These are phyloP conservation scores for Dunaliella primolecta DNA, from an alignment of 139 green algal species.

Conservation along the genomic window DNA sequence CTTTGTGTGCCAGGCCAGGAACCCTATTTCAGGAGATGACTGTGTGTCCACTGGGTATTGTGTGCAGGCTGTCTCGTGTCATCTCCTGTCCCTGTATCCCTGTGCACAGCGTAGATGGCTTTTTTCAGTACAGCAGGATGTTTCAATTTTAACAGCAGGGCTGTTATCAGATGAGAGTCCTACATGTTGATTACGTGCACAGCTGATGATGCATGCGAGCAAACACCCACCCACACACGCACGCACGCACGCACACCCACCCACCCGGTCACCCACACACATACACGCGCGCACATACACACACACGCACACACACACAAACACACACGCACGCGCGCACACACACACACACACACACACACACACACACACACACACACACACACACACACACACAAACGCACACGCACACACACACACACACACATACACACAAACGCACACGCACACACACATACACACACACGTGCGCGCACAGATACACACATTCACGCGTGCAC, in stretches of 20 bases:
- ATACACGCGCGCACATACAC: not conserved
- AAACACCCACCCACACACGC: not conserved
- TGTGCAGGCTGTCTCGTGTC: too few species aligned
- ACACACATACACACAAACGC: not conserved
- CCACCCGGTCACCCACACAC: not conserved
- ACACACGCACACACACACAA: not conserved
- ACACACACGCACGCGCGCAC: not conserved
- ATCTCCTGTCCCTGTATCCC: too few species aligned
- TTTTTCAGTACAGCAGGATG: too few species aligned
- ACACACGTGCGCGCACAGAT: not conserved
- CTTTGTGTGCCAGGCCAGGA: too few species aligned
- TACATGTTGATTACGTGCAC: too few species aligned
- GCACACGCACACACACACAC: not conserved
- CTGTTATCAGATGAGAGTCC: too few species aligned
- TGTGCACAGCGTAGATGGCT: too few species aligned
- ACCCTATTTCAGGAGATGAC: too few species aligned
- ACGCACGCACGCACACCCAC: not conserved
- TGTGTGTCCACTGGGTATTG: too few species aligned
- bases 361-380: not conserved
- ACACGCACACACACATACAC: not conserved
- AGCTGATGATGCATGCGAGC: not conserved
- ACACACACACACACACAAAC: not conserved
- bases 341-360: not conserved
- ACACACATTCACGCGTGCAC: not conserved
- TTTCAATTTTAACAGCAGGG: too few species aligned